Conservation (phyloP, 176 grass and related monocot species). For the Juncus effusus region DNA sequence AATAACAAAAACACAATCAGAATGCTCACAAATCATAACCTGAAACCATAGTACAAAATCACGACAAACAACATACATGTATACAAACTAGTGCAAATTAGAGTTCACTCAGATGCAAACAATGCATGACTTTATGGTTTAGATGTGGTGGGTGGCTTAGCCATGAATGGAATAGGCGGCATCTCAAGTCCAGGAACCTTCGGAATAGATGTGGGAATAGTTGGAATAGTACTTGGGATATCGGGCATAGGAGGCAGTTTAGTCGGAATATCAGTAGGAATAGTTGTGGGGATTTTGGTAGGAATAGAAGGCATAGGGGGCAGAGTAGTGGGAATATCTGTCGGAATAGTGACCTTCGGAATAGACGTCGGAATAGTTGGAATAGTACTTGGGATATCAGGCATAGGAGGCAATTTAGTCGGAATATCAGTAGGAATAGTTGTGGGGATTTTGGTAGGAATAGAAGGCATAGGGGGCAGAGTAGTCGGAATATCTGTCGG, state of each 20-base stretch:
- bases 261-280: constrained; percentile 34
- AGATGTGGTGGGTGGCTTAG: constrained; percentile 38
- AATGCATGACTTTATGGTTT: constrained; percentile 40
- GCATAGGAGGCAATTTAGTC: constrained; percentile 7
- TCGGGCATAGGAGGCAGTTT: constrained; percentile 8
- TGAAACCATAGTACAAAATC: constrained; percentile 30
- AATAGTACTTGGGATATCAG: constrained; percentile 37
- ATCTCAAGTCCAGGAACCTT: constrained; percentile 51
- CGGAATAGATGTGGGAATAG: constrained; percentile 24
- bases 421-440: constrained; percentile 35
- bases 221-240: constrained; percentile 39
- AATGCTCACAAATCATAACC: constrained; percentile 35
- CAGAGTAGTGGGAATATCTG: constrained; percentile 30
- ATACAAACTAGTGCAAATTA: constrained; percentile 8
- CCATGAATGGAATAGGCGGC: constrained; percentile 44
- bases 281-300: constrained; percentile 25
- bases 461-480: constrained; percentile 31
- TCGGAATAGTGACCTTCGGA: constrained; percentile 35
- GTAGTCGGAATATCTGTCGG: constrained; percentile 34
- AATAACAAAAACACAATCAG: constrained; percentile 28
- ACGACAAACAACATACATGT: constrained; percentile 10
- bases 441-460: constrained; percentile 29
- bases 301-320: constrained; percentile 38
- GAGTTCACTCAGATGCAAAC: neutral
- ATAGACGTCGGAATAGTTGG: constrained; percentile 34